Evolutionary conservation across 176 grass and related monocot species (phyloP), one percentile per base, ranked within the genome.

Genomic region (Cymbopogon citratus): DNA sequence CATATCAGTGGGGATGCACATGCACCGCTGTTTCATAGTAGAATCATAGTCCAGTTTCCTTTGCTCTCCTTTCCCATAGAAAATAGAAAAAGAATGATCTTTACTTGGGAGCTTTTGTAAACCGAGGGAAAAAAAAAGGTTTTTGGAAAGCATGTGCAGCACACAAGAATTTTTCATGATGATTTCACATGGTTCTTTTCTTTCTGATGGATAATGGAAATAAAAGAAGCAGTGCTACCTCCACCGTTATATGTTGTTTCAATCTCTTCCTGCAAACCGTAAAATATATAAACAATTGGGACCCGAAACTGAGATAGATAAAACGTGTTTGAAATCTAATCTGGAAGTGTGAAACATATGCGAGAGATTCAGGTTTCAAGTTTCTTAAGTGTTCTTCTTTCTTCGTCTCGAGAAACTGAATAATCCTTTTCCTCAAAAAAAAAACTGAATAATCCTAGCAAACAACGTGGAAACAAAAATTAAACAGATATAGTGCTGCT

Each of bases 1-100:
- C 64, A 71, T 45, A 1, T 59, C 23, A 70, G 85, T 83, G 73
- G 71, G 73, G 71, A 25, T 34, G 54, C 66, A 49, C 39, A 11
- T 63, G 64, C 46, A n/a, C 9, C 66, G 65, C 2, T 71, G 34
- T 71, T 54, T 68, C 51, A 43, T 82, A 71, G 2, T 82, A 72
- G 9, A 24, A n/a, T 5, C 26, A 6, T 38, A 8, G 23, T 82
- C 10, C 24, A 12, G 11, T 14, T 24, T 60, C 19, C 3, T 63
- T 83, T 65, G 18, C 10, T 21, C 38, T 49, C 5, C 18, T 59
- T 69, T 69, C 21, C 31, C 48, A 23, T 5, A 35, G 3, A 52
- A 52, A 38, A 54, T 6, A 2, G 39, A 75, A 66, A 2, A 83
- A n/a, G 21, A 15, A 13, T 16, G 15, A 36, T 74, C 28, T 44